Conservation (phyloP, 805 yeast species). For the Nakazawaea populi region DNA sequence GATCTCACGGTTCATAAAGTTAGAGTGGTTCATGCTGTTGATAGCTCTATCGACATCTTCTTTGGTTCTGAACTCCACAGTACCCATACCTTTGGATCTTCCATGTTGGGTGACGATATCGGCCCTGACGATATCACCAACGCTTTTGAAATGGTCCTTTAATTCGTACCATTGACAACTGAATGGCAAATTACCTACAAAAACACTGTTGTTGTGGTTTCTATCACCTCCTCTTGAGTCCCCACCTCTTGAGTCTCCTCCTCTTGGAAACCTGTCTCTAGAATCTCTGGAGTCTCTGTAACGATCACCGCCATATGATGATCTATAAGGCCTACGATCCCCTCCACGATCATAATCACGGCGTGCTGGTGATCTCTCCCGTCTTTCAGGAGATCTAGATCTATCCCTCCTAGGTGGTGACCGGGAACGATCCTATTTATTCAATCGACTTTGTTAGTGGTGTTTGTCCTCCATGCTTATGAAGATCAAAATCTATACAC, state of each 20-base stretch:
- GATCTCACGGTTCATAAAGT: conserved; percentile 67
- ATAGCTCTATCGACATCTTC: conserved; percentile 72
- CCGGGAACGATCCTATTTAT: conserved; percentile 1
- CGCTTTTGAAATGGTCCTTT: conserved; percentile 50
- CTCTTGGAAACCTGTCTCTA: conserved; percentile 5
- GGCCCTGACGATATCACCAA: conserved; percentile 69
- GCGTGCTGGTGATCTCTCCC: conserved; percentile 20
- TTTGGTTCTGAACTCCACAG: conserved; percentile 70
- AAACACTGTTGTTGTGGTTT: conserved; percentile 63
- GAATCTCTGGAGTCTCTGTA: conserved; percentile 9
- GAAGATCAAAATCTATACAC: neutral
- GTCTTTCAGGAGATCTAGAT: conserved; percentile 26
- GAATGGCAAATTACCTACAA: conserved; percentile 70
- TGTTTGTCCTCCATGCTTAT: neutral
- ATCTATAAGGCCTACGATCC: conserved; percentile 12
- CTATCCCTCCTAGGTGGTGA: conserved; percentile 20
- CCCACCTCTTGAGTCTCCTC: conserved; percentile 11
- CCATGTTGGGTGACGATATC: conserved; percentile 78
- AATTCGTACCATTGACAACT: conserved; percentile 54
- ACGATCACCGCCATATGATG: neutral
- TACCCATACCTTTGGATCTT: conserved; percentile 84
- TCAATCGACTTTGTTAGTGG: neutral
- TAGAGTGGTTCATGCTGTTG: conserved; percentile 56
- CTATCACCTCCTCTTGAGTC: conserved; percentile 35
- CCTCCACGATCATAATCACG: conserved; percentile 22